Conservation (phyloP, 2,329 filamentous ascomycete species). For the Xenosphaeropsis pyriputrescens region DNA sequence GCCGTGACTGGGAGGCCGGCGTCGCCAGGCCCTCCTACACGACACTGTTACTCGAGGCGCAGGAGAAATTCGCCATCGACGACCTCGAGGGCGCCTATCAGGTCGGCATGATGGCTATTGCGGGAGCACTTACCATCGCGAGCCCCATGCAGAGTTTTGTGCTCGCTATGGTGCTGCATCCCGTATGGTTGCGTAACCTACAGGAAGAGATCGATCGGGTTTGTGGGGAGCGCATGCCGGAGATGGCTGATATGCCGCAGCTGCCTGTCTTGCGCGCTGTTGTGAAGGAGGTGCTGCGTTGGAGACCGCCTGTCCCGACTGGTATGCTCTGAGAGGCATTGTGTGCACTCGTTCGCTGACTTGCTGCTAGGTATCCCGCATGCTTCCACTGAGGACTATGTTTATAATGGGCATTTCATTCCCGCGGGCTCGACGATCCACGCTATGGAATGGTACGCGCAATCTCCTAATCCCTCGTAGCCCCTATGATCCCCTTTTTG, state of each 20-base stretch:
- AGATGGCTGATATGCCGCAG: conserved; percentile 15
- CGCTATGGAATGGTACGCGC: conserved; percentile 36
- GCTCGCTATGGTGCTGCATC: conserved; percentile 4
- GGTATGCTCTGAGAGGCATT: too few species aligned
- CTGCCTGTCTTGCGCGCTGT: conserved; percentile 17
- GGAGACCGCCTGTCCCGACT: conserved; percentile 37
- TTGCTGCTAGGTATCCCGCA: conserved; percentile 41
- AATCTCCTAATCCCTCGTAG: conserved; percentile 10
- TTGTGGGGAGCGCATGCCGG: conserved; percentile 2
- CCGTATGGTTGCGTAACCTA: conserved; percentile 2
- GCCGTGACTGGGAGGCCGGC: conserved; percentile 17
- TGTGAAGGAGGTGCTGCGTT: conserved; percentile 14
- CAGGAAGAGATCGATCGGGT: conserved; percentile 5
- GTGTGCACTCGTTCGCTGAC: too few species aligned
- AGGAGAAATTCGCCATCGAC: conserved; percentile 17
- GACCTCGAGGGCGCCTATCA: conserved; percentile 26
- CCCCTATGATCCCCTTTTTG: not conserved
- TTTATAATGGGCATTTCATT: conserved; percentile 38
- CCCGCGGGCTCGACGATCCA: conserved; percentile 36
- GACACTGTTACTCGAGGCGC: conserved; percentile 22
- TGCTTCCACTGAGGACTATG: conserved; percentile 33
- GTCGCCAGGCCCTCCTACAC: conserved; percentile 25
- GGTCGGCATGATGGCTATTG: conserved; percentile 32
- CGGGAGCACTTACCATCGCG: conserved; percentile 14
- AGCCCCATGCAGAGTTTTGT: conserved; percentile 5